Conservation (phyloP, 169 alveolate genomes). For the Babesia ovis region DNA sequence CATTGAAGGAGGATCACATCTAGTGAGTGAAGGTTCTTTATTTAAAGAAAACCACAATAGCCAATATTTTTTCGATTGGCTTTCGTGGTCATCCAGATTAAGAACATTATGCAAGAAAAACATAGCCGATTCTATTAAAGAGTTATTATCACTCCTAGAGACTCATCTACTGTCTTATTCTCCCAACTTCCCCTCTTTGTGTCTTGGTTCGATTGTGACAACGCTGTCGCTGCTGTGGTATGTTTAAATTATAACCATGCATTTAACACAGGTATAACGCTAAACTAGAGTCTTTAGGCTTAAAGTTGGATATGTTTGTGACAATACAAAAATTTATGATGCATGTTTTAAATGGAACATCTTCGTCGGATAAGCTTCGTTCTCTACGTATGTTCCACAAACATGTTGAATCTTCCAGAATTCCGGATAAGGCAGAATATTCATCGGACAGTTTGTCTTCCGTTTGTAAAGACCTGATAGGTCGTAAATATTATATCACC, state of each 20-base stretch:
- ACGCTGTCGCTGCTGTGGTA: slow-evolving; percentile 23
- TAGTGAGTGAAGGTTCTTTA: not conserved
- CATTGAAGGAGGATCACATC: not conserved
- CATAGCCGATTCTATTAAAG: not conserved
- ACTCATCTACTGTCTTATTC: not conserved
- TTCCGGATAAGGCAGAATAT: not conserved
- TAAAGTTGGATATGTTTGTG: slow-evolving; percentile 5
- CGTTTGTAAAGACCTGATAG: slow-evolving; percentile 9
- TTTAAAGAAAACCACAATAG: not conserved
- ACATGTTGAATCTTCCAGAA: not conserved
- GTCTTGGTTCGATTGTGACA: slow-evolving; percentile 11
- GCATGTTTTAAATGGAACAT: not conserved
- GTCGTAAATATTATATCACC: slow-evolving; percentile 77
- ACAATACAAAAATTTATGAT: not conserved
- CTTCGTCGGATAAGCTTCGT: not conserved
- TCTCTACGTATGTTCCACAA: slow-evolving; percentile 12
- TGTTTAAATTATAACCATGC: not conserved
- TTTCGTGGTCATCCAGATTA: slow-evolving; percentile 22
- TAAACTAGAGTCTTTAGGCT: slow-evolving; percentile 1
- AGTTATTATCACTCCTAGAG: not conserved
- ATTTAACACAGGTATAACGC: slow-evolving; percentile 1
- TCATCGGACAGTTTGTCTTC: not conserved
- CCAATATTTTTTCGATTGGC: not conserved
- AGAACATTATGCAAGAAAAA: slow-evolving; percentile 2
- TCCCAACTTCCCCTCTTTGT: not conserved